Base-by-base conservation (phyloP, 192 early-diverging fungal species). In the Jimgerdemannia lactiflua region DNA sequence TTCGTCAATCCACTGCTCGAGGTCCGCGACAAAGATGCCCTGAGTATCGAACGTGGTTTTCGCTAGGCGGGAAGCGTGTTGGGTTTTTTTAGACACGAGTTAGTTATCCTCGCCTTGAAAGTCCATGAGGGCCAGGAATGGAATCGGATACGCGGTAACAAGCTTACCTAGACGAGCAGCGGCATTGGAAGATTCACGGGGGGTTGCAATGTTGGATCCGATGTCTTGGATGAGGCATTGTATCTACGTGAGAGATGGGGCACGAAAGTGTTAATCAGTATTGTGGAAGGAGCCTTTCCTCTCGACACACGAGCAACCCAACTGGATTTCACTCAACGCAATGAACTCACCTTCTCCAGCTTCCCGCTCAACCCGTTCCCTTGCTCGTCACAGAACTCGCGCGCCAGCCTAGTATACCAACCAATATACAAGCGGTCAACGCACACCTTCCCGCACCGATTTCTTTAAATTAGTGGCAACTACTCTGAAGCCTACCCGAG, bases 221-320 rank as follows among this genome's bases (percentile, higher is more conserved):
- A 97, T 88, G 74, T 97, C 96, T 77, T 95, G 96, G 66, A 98
- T 77, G 40, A 93, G 84, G 76, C 95, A 95, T 89, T 98, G 97
- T 70, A 98, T 93, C 87, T 93, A 78, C 14, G 14, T 43, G 8
- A 19, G 29, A 29, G 29, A 29, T 29, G 29, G 29, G 29, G 29
- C 29, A 29, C 29, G 29, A 29, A 29, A 29, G 29, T 29, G 29
- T 29, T 29, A 29, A 29, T 29, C 29, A 29, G 29, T 29, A 29
- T 1, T 29, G 29, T 29, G 29, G 29, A 29, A 29, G 29, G 29
- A 11, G 19, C 10, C 67, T 43, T 64, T 86, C 79, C 10, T 80
- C 20, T 44, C 86, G 81, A 39, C 80, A 82, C 6, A 80, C 77
- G 43, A 84, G 82, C 68, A 87, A 80, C 19, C 78, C 72, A 75